Base-by-base conservation (phyloP, 2,329 filamentous ascomycete species). In the Dothidotthia symphoricarpi region DNA sequence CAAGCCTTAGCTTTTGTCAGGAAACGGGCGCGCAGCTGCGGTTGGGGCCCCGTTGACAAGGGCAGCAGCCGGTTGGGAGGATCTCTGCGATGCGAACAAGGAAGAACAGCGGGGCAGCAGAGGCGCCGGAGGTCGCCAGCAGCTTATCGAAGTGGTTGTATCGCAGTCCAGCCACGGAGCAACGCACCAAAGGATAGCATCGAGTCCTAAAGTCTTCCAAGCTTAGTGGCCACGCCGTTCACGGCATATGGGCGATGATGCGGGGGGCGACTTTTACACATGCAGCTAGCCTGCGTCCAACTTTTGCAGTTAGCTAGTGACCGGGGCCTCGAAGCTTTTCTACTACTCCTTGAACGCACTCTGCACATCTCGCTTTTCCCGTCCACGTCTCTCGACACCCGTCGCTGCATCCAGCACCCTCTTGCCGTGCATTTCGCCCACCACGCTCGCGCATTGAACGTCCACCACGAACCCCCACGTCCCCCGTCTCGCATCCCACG, bases 401-500 rank as follows among this genome's bases (percentile, higher is more conserved):
- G 15, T 26, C 26, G 28, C 8, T 16, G 16, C 34, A 27, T 25
- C 22, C 13, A 15, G 17, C 19, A 24, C 22, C 28, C 24, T 14
- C 14, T 31, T 28, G 15, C 16, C 27, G 22, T 24, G 8, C 11
- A 22, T 11, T 12, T 11, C 8, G 3, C 25, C 32, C 27, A 16
- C 29, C 29, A 14, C 19, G 15, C 14, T 4, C 14, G 17, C 39
- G 17, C 24, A n/a, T 12, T 22, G 13, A 22, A 35, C 40, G 35
- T 32, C 43, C 36, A 39, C 45, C 40, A 39, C 48, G 9, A 35
- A 15, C 38, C 44, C 31, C 47, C 34, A n/a, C n/a, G n/a, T n/a
- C n/a, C n/a, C n/a, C n/a, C n/a, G n/a, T n/a, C 33, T 29, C 34
- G 29, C 24, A 25, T 25, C 34, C 39, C 16, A 39, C 45, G 19